Base-by-base conservation (phyloP, 768 basidiomycete genomes). In the Trametes punicea region DNA sequence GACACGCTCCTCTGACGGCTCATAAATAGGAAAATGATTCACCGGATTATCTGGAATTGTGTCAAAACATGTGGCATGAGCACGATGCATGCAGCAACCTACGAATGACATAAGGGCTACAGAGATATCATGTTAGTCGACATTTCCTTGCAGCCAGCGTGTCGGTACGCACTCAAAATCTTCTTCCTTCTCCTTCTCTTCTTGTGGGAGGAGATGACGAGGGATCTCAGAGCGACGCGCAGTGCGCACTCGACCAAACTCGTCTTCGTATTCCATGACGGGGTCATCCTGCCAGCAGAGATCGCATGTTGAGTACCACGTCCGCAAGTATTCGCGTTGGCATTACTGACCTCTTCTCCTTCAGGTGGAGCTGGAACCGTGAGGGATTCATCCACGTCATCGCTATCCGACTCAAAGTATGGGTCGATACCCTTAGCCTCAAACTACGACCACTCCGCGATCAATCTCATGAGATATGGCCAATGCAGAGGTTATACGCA, bases 1-100 rank as follows among this genome's bases (percentile, higher is more conserved):
- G 42, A 89, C 71, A 7, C 87, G 82, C 57, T 95, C 94, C 1
- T 81, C 82, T 10, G 91, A 85, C 5, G 90, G 94, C 63, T 88
- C 84, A 64, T 93, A 98, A 0, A 87, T 83, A 0, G 95, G 95
- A 72, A 94, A 98, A 69, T 90, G 84, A 61, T 86, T 82, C 26
- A 85, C 81, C 13, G 93, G 90, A 65, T 92, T 90, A 46, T 83
- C 92, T 93, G 60, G 44, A 31, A 6, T 13, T 21, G 34, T n/a
- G 31, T 56, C n/a, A 39, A 21, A 1, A 58, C 9, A 6, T 6
- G 23, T 33, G 10, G 46, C 46, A 21, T 18, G 10, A 38, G 10
- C 20, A 8, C 20, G 7, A 6, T 29, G 26, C 10, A 45, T 38
- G 9, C 33, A 30, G 15, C 20, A 3, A 55, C 65, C 29, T 41